Conservation (phyloP, 148 eudicot species). For the Fagopyrum homotropicum region DNA sequence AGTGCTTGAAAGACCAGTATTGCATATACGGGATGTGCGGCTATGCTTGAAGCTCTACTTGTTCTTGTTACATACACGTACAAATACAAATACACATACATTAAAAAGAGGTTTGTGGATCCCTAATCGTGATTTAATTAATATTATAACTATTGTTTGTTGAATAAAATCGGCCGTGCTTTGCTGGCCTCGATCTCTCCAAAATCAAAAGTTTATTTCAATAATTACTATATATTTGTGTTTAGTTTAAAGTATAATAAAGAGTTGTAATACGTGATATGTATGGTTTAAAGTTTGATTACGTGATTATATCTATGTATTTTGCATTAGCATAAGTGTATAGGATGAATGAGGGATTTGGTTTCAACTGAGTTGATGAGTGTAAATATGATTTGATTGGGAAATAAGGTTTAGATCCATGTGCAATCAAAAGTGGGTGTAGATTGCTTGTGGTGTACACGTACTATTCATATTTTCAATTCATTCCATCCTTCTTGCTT, state of each 20-base stretch:
- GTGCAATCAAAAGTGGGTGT: background rate
- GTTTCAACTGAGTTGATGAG: background rate
- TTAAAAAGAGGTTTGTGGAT: background rate
- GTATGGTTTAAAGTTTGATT: background rate
- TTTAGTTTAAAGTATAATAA: background rate
- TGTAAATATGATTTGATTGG: background rate
- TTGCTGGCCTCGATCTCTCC: background rate
- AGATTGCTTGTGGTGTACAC: background rate
- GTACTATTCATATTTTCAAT: background rate
- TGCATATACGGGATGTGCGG: conserved; percentile 63
- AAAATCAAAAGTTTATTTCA: too few relatives aligned
- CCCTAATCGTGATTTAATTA: background rate
- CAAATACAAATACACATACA: background rate
- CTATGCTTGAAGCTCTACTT: conserved; percentile 36
- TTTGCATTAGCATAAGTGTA: background rate
- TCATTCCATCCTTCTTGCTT: background rate
- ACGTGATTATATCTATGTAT: background rate
- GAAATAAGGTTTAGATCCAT: background rate
- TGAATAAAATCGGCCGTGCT: background rate
- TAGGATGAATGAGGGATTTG: background rate
- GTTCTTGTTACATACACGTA: background rate
- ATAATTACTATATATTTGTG: background rate
- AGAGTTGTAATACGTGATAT: background rate
- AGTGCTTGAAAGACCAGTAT: conserved; percentile 25
- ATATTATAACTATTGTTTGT: background rate